phyloP scores from a whole-genome alignment of 352 stramenopile genomes.

The Globisporangium recalcitrans region DNA sequence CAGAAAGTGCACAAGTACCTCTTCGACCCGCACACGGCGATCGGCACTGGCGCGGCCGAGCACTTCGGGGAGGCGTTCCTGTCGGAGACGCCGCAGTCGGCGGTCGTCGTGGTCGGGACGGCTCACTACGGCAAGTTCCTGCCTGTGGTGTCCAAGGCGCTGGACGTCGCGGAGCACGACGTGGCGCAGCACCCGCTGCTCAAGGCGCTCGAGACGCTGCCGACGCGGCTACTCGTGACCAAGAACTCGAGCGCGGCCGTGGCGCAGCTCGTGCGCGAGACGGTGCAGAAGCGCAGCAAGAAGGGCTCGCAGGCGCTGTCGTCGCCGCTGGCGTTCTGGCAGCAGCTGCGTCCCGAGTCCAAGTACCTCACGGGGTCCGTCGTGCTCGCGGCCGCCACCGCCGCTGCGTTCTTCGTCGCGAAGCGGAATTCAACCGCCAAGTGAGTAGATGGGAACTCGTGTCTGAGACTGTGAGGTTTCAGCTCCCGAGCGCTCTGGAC shows the following conservation, averaged over 20 bases:
- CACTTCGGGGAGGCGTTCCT: slow-evolving; percentile 59
- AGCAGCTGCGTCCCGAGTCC: slow-evolving; percentile 17
- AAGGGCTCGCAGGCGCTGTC: background rate
- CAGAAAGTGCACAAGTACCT: slow-evolving; percentile 91
- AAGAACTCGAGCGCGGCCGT: slow-evolving; percentile 64
- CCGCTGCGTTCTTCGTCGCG: slow-evolving; percentile 31
- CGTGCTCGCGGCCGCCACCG: slow-evolving; percentile 26
- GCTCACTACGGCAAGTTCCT: slow-evolving; percentile 98
- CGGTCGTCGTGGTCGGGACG: slow-evolving; percentile 93
- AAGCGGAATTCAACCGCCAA: slow-evolving; percentile 42
- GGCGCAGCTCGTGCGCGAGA: slow-evolving; percentile 54
- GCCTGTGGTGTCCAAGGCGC: slow-evolving; percentile 86
- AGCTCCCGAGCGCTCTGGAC: background rate
- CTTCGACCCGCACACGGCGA: slow-evolving; percentile 96
- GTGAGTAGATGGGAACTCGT: background rate
- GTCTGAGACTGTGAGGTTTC: background rate
- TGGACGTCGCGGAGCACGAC: slow-evolving; percentile 63
- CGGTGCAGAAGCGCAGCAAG: slow-evolving; percentile 19
- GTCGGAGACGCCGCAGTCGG: slow-evolving; percentile 45
- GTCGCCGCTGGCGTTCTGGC: slow-evolving; percentile 1
- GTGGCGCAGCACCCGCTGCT: slow-evolving; percentile 75
- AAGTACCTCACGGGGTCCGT: slow-evolving; percentile 30
- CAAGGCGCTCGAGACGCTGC: slow-evolving; percentile 63
- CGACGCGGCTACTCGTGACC: slow-evolving; percentile 53
- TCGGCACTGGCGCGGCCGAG: slow-evolving; percentile 91